Evolutionary conservation across 2,329 filamentous ascomycete genomes (phyloP).

Genomic region (Paraphoma sp.): DNA sequence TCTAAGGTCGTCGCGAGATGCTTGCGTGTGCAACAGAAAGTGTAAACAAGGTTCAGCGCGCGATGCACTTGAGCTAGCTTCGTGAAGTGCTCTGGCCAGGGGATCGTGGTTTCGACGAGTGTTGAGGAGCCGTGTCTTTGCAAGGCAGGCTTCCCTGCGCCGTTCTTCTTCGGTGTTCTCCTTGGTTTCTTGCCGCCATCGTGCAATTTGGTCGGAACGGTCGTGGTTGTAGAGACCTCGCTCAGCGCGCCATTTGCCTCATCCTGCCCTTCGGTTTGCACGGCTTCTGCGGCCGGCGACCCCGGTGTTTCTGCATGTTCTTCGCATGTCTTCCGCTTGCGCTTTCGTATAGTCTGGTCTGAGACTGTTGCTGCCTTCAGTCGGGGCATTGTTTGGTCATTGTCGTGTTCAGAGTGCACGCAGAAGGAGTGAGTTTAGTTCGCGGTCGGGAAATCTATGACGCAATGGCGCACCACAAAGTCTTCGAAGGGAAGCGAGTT

Average conservation of each 20-base stretch:
- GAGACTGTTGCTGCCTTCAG: conserved; percentile 54
- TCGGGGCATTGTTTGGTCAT: conserved; percentile 25
- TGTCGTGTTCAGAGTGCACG: conserved; percentile 5
- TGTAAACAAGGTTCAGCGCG: conserved; percentile 90
- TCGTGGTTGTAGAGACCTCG: conserved; percentile 46
- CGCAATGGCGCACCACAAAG: conserved; percentile 21
- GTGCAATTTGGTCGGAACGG: conserved; percentile 62
- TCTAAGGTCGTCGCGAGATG: conserved; percentile 91
- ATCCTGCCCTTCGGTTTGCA: conserved; percentile 11
- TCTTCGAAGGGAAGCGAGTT: not conserved
- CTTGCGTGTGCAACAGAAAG: conserved; percentile 92
- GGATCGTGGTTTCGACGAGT: conserved; percentile 59
- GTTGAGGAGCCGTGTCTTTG: conserved; percentile 56
- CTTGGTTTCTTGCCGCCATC: conserved; percentile 63
- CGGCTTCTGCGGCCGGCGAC: conserved; percentile 10
- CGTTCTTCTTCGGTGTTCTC: conserved; percentile 50
- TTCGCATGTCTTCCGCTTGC: conserved; percentile 47
- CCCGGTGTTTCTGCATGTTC: conserved; percentile 21
- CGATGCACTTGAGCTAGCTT: conserved; percentile 77
- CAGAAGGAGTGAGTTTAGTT: not conserved
- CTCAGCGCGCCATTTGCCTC: conserved; percentile 6
- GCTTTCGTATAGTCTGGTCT: conserved; percentile 53
- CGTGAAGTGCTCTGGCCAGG: conserved; percentile 80
- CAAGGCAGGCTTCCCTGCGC: conserved; percentile 45
- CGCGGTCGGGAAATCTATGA: conserved; percentile 24